Evolutionary conservation across 306 rosid species (phyloP).

Genomic region (Dryas octopetala): DNA sequence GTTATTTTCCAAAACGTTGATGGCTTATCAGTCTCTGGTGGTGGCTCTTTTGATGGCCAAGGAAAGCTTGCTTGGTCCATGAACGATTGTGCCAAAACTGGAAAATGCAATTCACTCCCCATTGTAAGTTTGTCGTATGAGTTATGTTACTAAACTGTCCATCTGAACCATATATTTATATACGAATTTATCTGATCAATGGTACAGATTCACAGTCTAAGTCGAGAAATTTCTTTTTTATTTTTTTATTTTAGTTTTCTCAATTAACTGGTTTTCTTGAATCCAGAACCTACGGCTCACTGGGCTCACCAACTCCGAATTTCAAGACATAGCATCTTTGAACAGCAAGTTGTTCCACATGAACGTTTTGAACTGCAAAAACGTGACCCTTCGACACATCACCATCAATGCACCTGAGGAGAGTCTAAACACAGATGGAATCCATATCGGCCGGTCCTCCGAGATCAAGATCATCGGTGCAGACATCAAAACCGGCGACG

Average conservation of each 20-base stretch:
- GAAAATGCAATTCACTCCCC: slow-evolving; percentile 12
- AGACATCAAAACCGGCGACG: slow-evolving; percentile 25
- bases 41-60: slow-evolving; percentile 36
- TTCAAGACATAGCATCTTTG: slow-evolving; percentile 6
- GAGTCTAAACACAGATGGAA: slow-evolving; percentile 32
- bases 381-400: slow-evolving; percentile 11
- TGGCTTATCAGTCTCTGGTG: slow-evolving; percentile 13
- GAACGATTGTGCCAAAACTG: slow-evolving; percentile 27
- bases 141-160: no score
- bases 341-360: slow-evolving; percentile 29
- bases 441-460: slow-evolving; percentile 22
- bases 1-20: slow-evolving; percentile 19
- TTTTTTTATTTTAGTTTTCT: no score
- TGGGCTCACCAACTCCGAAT: not conserved
- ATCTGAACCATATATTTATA: no score
- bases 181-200: no score
- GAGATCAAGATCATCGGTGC: slow-evolving; percentile 9
- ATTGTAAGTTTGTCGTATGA: not conserved
- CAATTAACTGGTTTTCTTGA: not conserved
- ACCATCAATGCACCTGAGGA: slow-evolving; percentile 21
- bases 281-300: slow-evolving; percentile 5
- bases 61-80: slow-evolving; percentile 25
- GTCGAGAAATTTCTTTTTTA: no score
- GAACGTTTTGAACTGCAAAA: slow-evolving; percentile 8
- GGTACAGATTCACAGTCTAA: no score